Conservation (phyloP, 176 grass and related monocot genomes). For the Oryza longistaminata region DNA sequence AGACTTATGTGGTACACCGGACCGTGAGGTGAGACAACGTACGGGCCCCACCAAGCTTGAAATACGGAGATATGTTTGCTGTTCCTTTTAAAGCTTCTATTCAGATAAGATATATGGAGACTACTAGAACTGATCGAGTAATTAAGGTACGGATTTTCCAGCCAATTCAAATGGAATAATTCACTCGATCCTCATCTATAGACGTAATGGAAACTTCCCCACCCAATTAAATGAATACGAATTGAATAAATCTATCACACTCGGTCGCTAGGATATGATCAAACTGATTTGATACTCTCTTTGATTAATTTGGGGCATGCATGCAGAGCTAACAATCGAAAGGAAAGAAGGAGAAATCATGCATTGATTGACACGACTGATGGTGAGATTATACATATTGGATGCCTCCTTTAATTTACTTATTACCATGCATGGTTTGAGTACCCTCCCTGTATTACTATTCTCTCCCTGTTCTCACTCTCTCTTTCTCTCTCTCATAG, state of each 20-base stretch:
- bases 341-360: neutral
- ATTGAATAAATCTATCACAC: neutral
- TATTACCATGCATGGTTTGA: no score
- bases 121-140: neutral
- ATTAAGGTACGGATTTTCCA: neutral
- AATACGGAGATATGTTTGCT: neutral
- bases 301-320: neutral
- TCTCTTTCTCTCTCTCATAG: neutral
- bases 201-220: neutral
- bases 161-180: neutral
- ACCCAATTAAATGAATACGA: neutral
- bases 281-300: neutral
- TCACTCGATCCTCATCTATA: neutral
- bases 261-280: no score
- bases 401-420: neutral
- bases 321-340: neutral
- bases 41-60: slow-evolving; percentile 4
- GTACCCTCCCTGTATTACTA: neutral
- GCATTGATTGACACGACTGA: neutral
- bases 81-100: neutral
- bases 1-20: slow-evolving; percentile 54
- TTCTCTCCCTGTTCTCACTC: neutral
- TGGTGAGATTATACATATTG: neutral
- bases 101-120: neutral
- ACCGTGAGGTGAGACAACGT: slow-evolving; percentile 26